Base-by-base conservation (phyloP, 495 filamentous ascomycete genomes). In the Aspergillus conjunctus region DNA sequence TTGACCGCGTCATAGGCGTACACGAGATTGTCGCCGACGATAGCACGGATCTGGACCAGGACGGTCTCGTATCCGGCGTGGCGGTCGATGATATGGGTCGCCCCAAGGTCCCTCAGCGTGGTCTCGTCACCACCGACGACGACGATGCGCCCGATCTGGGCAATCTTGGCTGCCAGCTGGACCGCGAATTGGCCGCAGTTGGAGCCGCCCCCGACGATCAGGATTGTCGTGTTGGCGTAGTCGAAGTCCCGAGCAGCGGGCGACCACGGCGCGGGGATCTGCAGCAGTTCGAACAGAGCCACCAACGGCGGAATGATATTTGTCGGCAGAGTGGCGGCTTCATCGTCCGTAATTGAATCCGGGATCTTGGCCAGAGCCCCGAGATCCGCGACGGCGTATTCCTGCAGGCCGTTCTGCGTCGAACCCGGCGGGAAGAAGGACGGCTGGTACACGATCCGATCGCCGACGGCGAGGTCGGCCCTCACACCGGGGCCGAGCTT, bases 1-100 rank as follows among this genome's bases (percentile, higher is more conserved):
- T 67, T 72, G 45, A 77, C 58, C 0, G 63, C 44, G 48, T 77
- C 71, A 56, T 61, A 70, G 2, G 64, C 69, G 33, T 77, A 73
- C 2, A 72, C 33, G 2, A 77, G 50, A 5, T 71, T 68, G 33
- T 77, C 72, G 26, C 68, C 69, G 0, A 70, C 68, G 7, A 72
- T 54, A 4, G 51, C 68, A 2, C 71, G 64, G 20, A 75, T 66
- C 32, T 63, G 21, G 18, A 61, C 54, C 0, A 58, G 52, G 4
- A 77, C 58, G 7, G 30, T 39, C 5, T 70, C 70, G n/a, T 61
- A n/a, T 21, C 43, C 51, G 9, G 58, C 53, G 6, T 69, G 50
- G 11, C 66, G 68, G 55, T 72, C 72, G 54, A 74, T 62, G 14
- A 74, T 56, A 63, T 76, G 70, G 10, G 73, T 73, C 14, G 73